Evolutionary conservation across 1,139 yeast species (phyloP).

Genomic region (Zygoascus sp.): DNA sequence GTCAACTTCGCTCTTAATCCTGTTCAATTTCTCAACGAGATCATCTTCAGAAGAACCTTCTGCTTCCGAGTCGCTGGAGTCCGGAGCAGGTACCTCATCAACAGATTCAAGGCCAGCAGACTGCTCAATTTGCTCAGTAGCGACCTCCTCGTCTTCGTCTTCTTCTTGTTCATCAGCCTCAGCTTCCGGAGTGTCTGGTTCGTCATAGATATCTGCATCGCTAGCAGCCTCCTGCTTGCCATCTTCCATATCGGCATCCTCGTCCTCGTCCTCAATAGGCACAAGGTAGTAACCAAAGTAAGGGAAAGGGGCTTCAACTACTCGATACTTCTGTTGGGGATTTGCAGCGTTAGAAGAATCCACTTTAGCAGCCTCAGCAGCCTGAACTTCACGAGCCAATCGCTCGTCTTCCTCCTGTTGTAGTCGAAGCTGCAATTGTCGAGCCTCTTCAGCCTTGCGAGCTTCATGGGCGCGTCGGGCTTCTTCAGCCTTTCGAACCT

Average conservation of each 20-base stretch:
- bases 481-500: not conserved
- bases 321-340: constrained; percentile 8
- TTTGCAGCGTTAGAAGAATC: not conserved
- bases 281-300: constrained; percentile 7
- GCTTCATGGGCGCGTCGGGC: constrained; percentile 4
- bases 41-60: constrained; percentile 9
- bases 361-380: not conserved
- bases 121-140: constrained; percentile 3
- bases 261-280: constrained; percentile 9
- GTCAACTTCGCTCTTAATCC: constrained; percentile 21
- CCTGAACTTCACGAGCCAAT: not conserved
- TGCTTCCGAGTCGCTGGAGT: not conserved
- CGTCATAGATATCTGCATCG: not conserved
- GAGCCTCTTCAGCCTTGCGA: not conserved
- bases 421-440: constrained; percentile 1
- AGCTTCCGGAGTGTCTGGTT: not conserved
- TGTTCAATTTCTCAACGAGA: constrained; percentile 10
- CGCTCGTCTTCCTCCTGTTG: constrained; percentile 7
- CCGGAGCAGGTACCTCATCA: not conserved
- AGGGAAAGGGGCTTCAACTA: constrained; percentile 9
- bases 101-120: too few species aligned
- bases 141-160: not conserved
- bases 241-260: not conserved
- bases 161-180: not conserved
- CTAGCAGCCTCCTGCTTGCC: constrained; percentile 3